Percentiles rank a stretch among this genome's conserved stretches.
Evolutionary conservation across 164 flowering plant species (phyloP).

Genomic region (Vitis vinifera): DNA sequence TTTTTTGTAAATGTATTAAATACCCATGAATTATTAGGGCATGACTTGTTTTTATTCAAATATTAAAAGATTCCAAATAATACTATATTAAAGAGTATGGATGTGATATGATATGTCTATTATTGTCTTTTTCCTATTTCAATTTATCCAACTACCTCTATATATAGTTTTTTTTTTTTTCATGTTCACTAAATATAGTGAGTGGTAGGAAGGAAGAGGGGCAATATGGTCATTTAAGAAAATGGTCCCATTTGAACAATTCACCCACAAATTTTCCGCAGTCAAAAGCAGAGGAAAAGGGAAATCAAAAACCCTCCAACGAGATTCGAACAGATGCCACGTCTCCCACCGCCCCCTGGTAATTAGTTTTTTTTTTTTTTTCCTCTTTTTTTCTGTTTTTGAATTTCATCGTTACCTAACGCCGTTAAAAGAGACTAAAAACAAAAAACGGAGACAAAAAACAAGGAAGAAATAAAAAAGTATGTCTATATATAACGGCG

Average conservation of each 20-base stretch:
- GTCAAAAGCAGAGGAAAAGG: slow-evolving; percentile 5
- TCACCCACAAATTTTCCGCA: slow-evolving; percentile 12
- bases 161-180: no score
- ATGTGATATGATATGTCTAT: no score
- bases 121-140: no score
- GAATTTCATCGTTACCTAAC: slow-evolving; percentile 1
- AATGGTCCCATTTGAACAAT: slow-evolving; percentile 14
- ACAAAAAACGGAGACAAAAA: neutral
- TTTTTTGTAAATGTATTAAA: no score
- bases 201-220: slow-evolving; percentile 1
- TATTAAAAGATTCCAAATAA: no score
- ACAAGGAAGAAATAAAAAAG: neutral
- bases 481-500: neutral
- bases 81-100: no score
- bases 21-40: no score
- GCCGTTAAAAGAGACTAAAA: neutral
- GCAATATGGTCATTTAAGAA: neutral
- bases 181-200: no score
- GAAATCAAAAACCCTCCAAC: neutral
- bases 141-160: no score
- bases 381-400: neutral
- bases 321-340: neutral
- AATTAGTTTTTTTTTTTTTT: neutral
- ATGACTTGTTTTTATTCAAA: no score
- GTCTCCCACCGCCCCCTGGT: neutral